phyloP scores from a whole-genome alignment of 78 protist genomes.

The Anaeramoeba flamelloides region DNA sequence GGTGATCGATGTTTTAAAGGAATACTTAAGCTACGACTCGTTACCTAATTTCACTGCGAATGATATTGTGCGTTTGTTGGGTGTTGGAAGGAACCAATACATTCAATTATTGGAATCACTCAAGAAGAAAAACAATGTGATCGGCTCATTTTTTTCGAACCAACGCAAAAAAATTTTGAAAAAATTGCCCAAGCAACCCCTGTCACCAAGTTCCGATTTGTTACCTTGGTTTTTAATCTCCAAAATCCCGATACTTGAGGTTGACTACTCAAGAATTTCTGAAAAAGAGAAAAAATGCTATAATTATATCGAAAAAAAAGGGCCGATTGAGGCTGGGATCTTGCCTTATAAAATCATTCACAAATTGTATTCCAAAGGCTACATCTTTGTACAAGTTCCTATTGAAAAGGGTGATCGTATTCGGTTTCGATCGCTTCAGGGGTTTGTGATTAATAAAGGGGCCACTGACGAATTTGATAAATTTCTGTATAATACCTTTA shows the following conservation, averaged over 20 bases:
- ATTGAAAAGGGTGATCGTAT: conserved; percentile 19
- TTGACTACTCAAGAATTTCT: no score
- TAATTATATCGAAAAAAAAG: no score
- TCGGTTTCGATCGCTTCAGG: conserved; percentile 63
- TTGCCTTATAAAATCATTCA: conserved; percentile 1
- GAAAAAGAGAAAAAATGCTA: no score
- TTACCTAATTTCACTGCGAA: conserved; percentile 66
- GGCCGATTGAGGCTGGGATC: conserved; percentile 9
- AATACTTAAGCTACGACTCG: conserved; percentile 49
- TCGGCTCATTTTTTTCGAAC: conserved; percentile 2
- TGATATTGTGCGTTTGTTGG: conserved; percentile 30
- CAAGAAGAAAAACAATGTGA: conserved; percentile 14
- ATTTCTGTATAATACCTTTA: conserved; percentile 67
- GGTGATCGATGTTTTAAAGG: no score
- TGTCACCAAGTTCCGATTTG: no score
- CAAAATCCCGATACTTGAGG: no score
- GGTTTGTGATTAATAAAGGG: conserved; percentile 80
- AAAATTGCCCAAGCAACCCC: no score
- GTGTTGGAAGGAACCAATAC: conserved; percentile 55
- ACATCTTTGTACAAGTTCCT: conserved; percentile 22
- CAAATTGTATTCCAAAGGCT: conserved; percentile 2
- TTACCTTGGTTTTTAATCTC: no score
- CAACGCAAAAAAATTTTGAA: no score
- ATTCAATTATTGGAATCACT: conserved; percentile 31
- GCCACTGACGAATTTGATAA: conserved; percentile 51